These are phyloP conservation scores for Lentinula lateritia DNA, from an alignment of 768 basidiomycete genomes.

Conservation along the genomic window DNA sequence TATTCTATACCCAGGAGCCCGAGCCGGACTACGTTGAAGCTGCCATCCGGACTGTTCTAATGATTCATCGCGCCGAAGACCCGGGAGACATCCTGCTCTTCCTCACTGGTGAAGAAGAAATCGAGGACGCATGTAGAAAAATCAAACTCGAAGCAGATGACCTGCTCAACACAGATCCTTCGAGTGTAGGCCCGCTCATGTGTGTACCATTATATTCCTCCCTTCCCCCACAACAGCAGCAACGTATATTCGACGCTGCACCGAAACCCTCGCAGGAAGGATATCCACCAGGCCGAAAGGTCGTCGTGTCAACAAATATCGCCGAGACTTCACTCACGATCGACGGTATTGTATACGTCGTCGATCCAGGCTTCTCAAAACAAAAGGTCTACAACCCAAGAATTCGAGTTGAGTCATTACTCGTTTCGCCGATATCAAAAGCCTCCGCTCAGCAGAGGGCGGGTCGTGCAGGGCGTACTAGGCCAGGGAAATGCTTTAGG, in stretches of 20 bases:
- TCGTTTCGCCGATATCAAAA: constrained; percentile 95
- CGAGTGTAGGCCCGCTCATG: constrained; percentile 75
- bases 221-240: constrained; percentile 90
- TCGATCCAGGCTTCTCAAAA: constrained; percentile 96
- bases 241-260: constrained; percentile 91
- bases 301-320: constrained; percentile 94
- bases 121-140: constrained; percentile 92
- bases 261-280: constrained; percentile 55
- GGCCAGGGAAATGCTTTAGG: constrained; percentile 93
- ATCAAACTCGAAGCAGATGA: constrained; percentile 91
- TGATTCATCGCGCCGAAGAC: constrained; percentile 96
- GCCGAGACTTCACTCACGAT: constrained; percentile 98
- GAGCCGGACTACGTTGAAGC: constrained; percentile 97
- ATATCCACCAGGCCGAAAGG: constrained; percentile 86
- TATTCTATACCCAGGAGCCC: constrained; percentile 89
- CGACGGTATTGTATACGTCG: constrained; percentile 99
- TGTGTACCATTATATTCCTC: constrained; percentile 96
- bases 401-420: constrained; percentile 89
- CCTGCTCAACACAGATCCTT: constrained; percentile 61
- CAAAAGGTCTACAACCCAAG: constrained; percentile 98
- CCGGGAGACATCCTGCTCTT: constrained; percentile 91
- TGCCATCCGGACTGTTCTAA: constrained; percentile 90
- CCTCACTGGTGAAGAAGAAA: constrained; percentile 97
- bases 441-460: constrained; percentile 95
- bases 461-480: constrained; percentile 92